phyloP scores from a whole-genome alignment of 129 eudicot species.

The Helianthus annuus region HanXRQr2.0-SUNRISE NC_035447.2:3337105-3337604 shows the following conservation, averaged over 20 bases:
- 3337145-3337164: constrained; percentile 80
- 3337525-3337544: constrained; percentile 91
- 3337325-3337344: constrained; percentile 76
- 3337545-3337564: constrained; percentile 97
- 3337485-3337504: constrained; percentile 82
- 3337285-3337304: constrained; percentile 76
- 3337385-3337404: constrained; percentile 84
- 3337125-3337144: constrained; percentile 58
- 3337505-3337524: constrained; percentile 67
- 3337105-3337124: constrained; percentile 61
- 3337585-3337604: constrained; percentile 76
- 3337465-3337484: constrained; percentile 72
- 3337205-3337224: constrained; percentile 91
- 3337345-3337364: constrained; percentile 68
- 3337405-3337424: constrained; percentile 64
- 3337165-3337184: constrained; percentile 64
- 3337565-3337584: constrained; percentile 92
- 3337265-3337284: constrained; percentile 89
- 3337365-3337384: constrained; percentile 68
- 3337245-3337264: constrained; percentile 74
- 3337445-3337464: constrained; percentile 85
- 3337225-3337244: constrained; percentile 67
- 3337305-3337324: constrained; percentile 76
- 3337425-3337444: constrained; percentile 67
- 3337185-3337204: constrained; percentile 88